Conservation (phyloP, 1,284 basidiomycete species). For the Trichosporon coremiiforme region DNA sequence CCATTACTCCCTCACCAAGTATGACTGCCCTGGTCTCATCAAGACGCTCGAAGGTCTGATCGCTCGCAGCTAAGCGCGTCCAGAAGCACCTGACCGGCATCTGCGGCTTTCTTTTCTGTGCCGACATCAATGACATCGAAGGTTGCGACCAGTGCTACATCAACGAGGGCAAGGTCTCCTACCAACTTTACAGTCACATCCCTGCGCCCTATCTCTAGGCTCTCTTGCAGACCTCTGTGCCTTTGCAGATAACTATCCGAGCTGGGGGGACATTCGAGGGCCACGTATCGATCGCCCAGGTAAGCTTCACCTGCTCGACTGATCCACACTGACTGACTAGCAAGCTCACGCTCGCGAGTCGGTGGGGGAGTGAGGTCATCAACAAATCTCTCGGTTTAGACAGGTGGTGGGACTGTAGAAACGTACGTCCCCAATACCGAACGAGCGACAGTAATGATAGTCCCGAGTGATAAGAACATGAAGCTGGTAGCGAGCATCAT, state of each 20-base stretch:
- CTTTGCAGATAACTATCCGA: not conserved
- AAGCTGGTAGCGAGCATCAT: too few species aligned
- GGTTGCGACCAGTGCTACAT: not conserved
- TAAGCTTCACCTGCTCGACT: not conserved
- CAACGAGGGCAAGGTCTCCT: not conserved
- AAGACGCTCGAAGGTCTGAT: not conserved
- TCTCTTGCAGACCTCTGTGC: not conserved
- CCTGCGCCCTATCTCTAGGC: not conserved
- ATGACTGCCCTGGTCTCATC: conserved; percentile 1
- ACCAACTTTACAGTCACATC: not conserved
- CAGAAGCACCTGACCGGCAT: not conserved
- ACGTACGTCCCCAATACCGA: too few species aligned
- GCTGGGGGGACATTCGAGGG: not conserved
- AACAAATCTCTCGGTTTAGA: too few species aligned
- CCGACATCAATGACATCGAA: not conserved
- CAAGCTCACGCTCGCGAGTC: not conserved
- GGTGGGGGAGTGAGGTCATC: not conserved
- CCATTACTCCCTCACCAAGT: not conserved
- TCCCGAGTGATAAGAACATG: too few species aligned
- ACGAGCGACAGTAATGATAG: too few species aligned
- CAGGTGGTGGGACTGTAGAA: too few species aligned
- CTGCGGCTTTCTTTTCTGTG: conserved; percentile 6
- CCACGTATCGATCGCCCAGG: not conserved
- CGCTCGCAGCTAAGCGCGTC: not conserved
- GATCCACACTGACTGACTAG: not conserved